Base-by-base conservation (phyloP, 352 stramenopile species). In the Pythium scleroteichum region DNA sequence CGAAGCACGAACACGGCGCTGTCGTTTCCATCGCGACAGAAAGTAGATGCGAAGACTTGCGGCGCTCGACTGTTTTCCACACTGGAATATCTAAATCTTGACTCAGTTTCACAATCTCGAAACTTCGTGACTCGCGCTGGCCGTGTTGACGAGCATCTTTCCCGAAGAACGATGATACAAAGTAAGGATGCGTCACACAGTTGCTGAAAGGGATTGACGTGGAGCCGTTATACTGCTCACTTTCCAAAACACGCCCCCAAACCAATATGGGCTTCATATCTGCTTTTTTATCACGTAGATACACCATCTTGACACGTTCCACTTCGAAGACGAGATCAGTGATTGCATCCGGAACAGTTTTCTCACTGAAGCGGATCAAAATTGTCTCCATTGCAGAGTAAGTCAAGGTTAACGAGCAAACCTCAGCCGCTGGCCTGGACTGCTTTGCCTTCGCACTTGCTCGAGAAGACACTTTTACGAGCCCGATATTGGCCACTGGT, bases 401-500 rank as follows among this genome's bases (percentile, higher is more conserved):
- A 27, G 73, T 79, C 23, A 88, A 38, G 1, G 67, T 69, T 17
- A 94, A 69, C 4, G 69, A 67, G 19, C 83, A 71, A 35, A 94
- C 79, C 24, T 84, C 78, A 17, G 66, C 55, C 12, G 86, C 77
- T n/a, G 84, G 75, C 47, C 80, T 79, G 20, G 77, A 85, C 0
- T 89, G 53, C 27, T 68, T 68, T 17, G 60, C 42, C 75, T 85
- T 52, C 53, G 71, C 27, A 40, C 52, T 73, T 78, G 33, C 41
- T 73, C 29, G 62, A 66, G 35, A 82, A 58, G 48, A 73, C 20
- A 95, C 76, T 47, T 80, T 79, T 6, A 95, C 86, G 33, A 95
- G 76, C 10, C 86, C 86, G 32, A 95, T 59, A 61, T 94, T 93
- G 50, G 86, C 86, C 24, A 95, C 86, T 20, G 86, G 86, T 35